Base-by-base conservation (phyloP, 2,329 filamentous ascomycete species). In the Nemania diffusa region DNA sequence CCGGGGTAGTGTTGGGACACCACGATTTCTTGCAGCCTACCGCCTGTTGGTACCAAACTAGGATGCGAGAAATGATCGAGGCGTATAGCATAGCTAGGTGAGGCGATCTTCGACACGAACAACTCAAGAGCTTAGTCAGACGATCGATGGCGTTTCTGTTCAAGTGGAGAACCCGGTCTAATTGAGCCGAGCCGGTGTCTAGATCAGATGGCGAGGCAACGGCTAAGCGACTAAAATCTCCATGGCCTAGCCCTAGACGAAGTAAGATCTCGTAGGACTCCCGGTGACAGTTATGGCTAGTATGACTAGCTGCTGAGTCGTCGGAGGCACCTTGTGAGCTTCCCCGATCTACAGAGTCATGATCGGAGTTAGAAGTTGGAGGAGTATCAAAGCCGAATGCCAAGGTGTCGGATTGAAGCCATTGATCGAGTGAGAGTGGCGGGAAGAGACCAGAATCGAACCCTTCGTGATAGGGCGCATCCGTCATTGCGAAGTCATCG, bases 1-100 rank as follows among this genome's bases (percentile, higher is more conserved):
- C 9, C 6, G 34, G 34, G 5, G 34, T 40, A 13, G 34, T 40
- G 11, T 40, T 40, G 9, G 34, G 34, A 13, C 34, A 40, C 34
- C 34, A 40, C 34, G 34, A 40, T 15, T 40, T 40, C 34, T 40
- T 40, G 34, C 34, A 40, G 3, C 34, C 34, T 13, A 40, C 42
- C 3, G 56, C 56, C 42, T 58, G 40, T 24, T 37, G 40, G 26
- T 58, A 58, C 40, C 56, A 50, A 22, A 46, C 24, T 8, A 58
- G 44, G n/a, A 58, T 58, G 40, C 40, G 40, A 13, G 56, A 58
- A 40, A 58, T 17, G 40, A 58, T 58, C 8, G 56, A 58, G 9
- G 56, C 40, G 26, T 58, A 58, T 8, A 58, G 56, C 40, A 58
- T 48, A 17, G 42, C 42, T 24, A 46, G 44, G 27, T 46, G 56